Evolutionary conservation across 2,329 filamentous ascomycete species (phyloP).

Genomic region (Lasiodiplodia citricola): DNA sequence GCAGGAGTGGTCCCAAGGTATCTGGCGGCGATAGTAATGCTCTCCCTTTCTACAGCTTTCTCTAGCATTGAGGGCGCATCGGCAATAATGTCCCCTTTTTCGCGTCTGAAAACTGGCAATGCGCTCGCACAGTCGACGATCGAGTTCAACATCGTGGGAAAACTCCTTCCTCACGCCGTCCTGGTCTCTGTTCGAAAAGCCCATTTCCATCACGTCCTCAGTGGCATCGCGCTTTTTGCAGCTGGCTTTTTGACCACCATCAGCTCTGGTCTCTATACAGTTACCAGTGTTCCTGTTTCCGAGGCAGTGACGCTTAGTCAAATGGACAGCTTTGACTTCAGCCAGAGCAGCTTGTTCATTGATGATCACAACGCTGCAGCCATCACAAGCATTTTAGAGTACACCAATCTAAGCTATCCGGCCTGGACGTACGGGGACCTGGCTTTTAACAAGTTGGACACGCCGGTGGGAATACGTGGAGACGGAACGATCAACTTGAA

Average conservation of each 20-base stretch:
- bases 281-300: background rate
- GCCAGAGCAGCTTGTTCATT: background rate
- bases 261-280: constrained; percentile 1
- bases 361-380: background rate
- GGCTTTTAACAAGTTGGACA: background rate
- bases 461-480: background rate
- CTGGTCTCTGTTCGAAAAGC: background rate
- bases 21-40: background rate
- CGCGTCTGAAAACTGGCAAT: background rate
- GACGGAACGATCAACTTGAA: background rate
- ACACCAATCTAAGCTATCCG: background rate
- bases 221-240: background rate
- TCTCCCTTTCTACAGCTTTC: background rate
- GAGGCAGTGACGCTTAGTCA: background rate
- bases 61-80: background rate
- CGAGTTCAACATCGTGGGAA: background rate
- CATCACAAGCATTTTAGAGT: background rate
- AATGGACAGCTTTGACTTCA: background rate
- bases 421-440: background rate
- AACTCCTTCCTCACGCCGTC: background rate
- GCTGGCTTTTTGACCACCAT: constrained; percentile 4
- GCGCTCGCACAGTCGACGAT: background rate
- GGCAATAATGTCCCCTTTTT: background rate
- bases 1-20: background rate
- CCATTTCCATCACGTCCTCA: background rate